Evolutionary conservation across 73 alveolate genomes (phyloP).

Genomic region (Symbiodinium pilosum): DNA sequence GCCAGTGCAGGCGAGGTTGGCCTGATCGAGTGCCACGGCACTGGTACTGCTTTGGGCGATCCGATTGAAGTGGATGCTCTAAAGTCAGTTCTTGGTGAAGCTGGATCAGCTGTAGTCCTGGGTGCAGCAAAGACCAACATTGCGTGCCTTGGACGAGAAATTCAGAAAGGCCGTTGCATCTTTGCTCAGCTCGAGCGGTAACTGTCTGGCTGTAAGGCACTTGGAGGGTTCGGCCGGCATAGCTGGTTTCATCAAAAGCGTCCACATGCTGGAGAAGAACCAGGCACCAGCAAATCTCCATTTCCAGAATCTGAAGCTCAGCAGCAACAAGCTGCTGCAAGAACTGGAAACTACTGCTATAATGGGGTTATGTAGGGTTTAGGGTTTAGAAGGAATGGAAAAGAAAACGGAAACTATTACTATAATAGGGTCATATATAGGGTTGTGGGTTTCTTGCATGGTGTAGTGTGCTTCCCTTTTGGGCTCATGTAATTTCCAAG

Average conservation of each 20-base stretch:
- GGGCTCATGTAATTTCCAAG: too few relatives aligned
- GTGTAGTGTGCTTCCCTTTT: too few relatives aligned
- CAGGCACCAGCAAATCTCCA: slow-evolving; percentile 90
- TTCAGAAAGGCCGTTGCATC: too few relatives aligned
- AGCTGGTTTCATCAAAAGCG: slow-evolving; percentile 89
- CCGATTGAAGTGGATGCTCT: slow-evolving; percentile 93
- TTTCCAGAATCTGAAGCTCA: slow-evolving; percentile 81
- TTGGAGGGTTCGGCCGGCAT: slow-evolving; percentile 95
- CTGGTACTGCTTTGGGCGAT: slow-evolving; percentile 89
- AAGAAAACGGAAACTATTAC: too few relatives aligned
- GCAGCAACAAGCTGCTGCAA: too few relatives aligned
- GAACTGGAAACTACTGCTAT: too few relatives aligned
- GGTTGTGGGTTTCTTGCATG: too few relatives aligned
- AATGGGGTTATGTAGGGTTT: too few relatives aligned
- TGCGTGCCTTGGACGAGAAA: neutral
- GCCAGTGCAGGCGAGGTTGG: slow-evolving; percentile 45
- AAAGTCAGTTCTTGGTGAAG: slow-evolving; percentile 56
- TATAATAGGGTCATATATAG: too few relatives aligned
- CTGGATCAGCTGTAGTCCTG: slow-evolving; percentile 27
- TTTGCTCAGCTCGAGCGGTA: neutral
- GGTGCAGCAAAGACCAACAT: slow-evolving; percentile 89
- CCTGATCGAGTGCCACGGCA: slow-evolving; percentile 90
- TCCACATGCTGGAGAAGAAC: slow-evolving; percentile 69
- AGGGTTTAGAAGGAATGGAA: too few relatives aligned
- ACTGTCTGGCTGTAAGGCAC: slow-evolving; percentile 26